Evolutionary conservation across 768 basidiomycete species (phyloP).

Genomic region (Roridomyces roridus): DNA sequence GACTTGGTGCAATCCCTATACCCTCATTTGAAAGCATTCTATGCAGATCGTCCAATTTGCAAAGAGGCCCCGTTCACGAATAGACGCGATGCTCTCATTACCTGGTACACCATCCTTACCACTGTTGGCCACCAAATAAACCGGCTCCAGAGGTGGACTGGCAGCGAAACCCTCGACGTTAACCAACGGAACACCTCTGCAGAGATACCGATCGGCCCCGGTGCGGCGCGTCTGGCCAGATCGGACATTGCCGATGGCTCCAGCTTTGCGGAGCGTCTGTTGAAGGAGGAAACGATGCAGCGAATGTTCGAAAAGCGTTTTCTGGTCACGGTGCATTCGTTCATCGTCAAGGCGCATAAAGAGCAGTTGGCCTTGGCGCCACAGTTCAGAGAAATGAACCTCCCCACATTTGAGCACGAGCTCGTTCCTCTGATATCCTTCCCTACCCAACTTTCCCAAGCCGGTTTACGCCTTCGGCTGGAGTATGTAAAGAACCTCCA

Average conservation of each 20-base stretch:
- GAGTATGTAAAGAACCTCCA: constrained; percentile 88
- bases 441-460: constrained; percentile 93
- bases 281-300: constrained; percentile 97
- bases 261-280: constrained; percentile 90
- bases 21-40: constrained; percentile 81
- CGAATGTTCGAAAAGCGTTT: constrained; percentile 92
- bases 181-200: constrained; percentile 76
- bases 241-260: constrained; percentile 68
- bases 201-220: constrained; percentile 53
- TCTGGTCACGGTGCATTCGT: constrained; percentile 83
- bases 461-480: constrained; percentile 86
- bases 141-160: constrained; percentile 91
- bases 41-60: constrained; percentile 77
- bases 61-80: constrained; percentile 70
- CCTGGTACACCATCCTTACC: constrained; percentile 89
- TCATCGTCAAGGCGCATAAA: constrained; percentile 85
- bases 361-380: constrained; percentile 83
- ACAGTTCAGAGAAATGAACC: constrained; percentile 84
- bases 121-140: constrained; percentile 84
- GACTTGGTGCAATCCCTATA: constrained; percentile 88
- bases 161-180: constrained; percentile 89
- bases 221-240: constrained; percentile 34
- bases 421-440: constrained; percentile 94
- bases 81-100: constrained; percentile 88
- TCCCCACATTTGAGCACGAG: constrained; percentile 90